Conservation (phyloP, 306 rosid species). For the Chamaecrista fasciculata region DNA sequence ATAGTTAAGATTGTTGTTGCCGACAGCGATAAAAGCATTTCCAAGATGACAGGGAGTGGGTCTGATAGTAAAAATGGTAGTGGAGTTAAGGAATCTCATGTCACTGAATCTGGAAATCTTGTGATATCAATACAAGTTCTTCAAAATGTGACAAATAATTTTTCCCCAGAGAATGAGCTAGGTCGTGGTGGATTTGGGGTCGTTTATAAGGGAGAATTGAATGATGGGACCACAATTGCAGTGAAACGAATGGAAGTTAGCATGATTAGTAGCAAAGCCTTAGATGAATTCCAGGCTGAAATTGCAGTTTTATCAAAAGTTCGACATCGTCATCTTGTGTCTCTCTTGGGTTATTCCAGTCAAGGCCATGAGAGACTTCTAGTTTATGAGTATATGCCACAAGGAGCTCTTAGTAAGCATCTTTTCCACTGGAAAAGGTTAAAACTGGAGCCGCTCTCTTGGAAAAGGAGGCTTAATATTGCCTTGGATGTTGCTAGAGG, state of each 20-base stretch:
- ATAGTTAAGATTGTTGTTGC: slow-evolving; percentile 66
- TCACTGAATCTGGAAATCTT: slow-evolving; percentile 87
- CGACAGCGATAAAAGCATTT: slow-evolving; percentile 49
- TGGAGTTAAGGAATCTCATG: slow-evolving; percentile 67
- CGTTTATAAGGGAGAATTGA: slow-evolving; percentile 92
- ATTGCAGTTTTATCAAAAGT: slow-evolving; percentile 95
- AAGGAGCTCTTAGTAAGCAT: slow-evolving; percentile 96
- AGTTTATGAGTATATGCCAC: slow-evolving; percentile 92
- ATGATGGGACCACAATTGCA: slow-evolving; percentile 89
- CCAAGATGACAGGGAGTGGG: slow-evolving; percentile 61
- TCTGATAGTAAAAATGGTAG: slow-evolving; percentile 63
- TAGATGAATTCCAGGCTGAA: slow-evolving; percentile 94
- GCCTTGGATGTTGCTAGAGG: slow-evolving; percentile 99
- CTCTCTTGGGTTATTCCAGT: slow-evolving; percentile 76
- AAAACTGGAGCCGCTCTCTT: slow-evolving; percentile 80
- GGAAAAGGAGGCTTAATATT: slow-evolving; percentile 92
- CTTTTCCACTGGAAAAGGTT: slow-evolving; percentile 86
- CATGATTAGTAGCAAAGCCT: slow-evolving; percentile 71
- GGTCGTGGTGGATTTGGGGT: slow-evolving; percentile 99
- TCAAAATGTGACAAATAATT: slow-evolving; percentile 78
- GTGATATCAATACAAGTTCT: slow-evolving; percentile 90
- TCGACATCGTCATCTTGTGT: slow-evolving; percentile 91
- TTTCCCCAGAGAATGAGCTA: slow-evolving; percentile 87
- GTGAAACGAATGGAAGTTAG: slow-evolving; percentile 94
- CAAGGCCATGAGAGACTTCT: slow-evolving; percentile 86